Evolutionary conservation across 2,329 filamentous ascomycete genomes (phyloP).

Genomic region (Seiridium cupressi): DNA sequence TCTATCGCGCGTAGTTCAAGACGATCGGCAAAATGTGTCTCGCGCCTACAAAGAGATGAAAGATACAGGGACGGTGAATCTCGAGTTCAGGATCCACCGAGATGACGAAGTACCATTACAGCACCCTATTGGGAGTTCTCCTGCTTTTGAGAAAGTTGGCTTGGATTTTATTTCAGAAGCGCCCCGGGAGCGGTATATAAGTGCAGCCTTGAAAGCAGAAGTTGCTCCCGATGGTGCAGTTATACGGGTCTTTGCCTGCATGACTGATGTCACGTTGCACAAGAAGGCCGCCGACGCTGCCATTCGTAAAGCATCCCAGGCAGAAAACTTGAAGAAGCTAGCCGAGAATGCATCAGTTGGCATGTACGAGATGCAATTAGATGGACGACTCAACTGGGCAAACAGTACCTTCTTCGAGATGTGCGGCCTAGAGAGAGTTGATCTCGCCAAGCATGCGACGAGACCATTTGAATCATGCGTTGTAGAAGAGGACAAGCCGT

Average conservation of each 20-base stretch:
- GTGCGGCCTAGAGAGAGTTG: conserved; percentile 45
- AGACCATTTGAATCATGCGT: conserved; percentile 45
- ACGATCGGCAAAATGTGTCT: conserved; percentile 40
- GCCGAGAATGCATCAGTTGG: conserved; percentile 53
- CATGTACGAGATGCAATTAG: conserved; percentile 53
- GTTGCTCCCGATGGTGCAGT: conserved; percentile 39
- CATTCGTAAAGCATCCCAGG: conserved; percentile 46
- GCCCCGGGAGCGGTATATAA: conserved; percentile 37
- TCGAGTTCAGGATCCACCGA: conserved; percentile 44
- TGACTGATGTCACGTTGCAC: conserved; percentile 51
- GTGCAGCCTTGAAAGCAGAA: conserved; percentile 48
- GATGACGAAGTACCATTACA: conserved; percentile 20
- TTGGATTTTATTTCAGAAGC: conserved; percentile 31
- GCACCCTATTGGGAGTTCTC: conserved; percentile 28
- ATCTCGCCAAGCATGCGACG: conserved; percentile 33
- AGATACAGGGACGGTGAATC: conserved; percentile 36
- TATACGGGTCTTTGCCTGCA: conserved; percentile 44
- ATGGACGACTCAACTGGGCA: conserved; percentile 46
- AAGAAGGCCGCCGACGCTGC: conserved; percentile 48
- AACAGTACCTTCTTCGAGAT: conserved; percentile 54
- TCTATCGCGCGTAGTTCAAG: conserved; percentile 42
- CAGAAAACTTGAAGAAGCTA: conserved; percentile 52
- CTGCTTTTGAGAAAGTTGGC: conserved; percentile 33
- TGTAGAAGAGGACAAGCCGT: conserved; percentile 39
- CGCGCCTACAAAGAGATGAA: conserved; percentile 40